Evolutionary conservation across 2,329 filamentous ascomycete species (phyloP).

Genomic region (Colletotrichum eleusines): DNA sequence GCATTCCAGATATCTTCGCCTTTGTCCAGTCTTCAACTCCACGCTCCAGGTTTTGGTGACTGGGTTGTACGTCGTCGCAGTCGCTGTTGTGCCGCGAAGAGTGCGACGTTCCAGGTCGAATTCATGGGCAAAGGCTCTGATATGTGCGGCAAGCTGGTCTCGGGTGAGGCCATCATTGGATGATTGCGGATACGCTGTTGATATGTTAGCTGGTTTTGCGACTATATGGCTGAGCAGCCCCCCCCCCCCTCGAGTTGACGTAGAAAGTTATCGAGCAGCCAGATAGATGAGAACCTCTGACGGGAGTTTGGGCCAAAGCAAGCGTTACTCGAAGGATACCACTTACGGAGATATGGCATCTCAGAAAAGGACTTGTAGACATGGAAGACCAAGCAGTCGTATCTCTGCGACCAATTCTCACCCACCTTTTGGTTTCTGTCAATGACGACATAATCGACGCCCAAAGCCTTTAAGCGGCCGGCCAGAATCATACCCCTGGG

Average conservation of each 20-base stretch:
- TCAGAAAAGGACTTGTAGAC: slow-evolving; percentile 52
- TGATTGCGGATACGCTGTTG: slow-evolving; percentile 39
- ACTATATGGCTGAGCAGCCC: no score
- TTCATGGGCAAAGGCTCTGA: slow-evolving; percentile 45
- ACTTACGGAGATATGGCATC: slow-evolving; percentile 51
- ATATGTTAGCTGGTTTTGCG: neutral
- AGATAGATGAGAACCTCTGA: neutral
- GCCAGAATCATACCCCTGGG: slow-evolving; percentile 48
- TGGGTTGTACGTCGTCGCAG: slow-evolving; percentile 45
- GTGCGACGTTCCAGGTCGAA: slow-evolving; percentile 49
- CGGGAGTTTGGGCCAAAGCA: neutral
- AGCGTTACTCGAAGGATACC: neutral
- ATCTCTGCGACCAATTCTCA: slow-evolving; percentile 55
- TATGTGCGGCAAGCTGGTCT: slow-evolving; percentile 46
- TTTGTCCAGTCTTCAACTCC: slow-evolving; percentile 39
- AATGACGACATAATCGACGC: slow-evolving; percentile 51
- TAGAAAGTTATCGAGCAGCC: neutral
- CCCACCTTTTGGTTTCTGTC: slow-evolving; percentile 52
- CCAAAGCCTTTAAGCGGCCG: slow-evolving; percentile 54
- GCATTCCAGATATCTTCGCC: slow-evolving; percentile 25
- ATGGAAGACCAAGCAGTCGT: slow-evolving; percentile 56
- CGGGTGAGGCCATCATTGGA: slow-evolving; percentile 43
- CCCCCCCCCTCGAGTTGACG: no score
- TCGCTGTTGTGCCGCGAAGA: slow-evolving; percentile 47
- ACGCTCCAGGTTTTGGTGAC: slow-evolving; percentile 46